Conservation (phyloP, 352 stramenopile species). For the Phytophthora pistaciae region DNA sequence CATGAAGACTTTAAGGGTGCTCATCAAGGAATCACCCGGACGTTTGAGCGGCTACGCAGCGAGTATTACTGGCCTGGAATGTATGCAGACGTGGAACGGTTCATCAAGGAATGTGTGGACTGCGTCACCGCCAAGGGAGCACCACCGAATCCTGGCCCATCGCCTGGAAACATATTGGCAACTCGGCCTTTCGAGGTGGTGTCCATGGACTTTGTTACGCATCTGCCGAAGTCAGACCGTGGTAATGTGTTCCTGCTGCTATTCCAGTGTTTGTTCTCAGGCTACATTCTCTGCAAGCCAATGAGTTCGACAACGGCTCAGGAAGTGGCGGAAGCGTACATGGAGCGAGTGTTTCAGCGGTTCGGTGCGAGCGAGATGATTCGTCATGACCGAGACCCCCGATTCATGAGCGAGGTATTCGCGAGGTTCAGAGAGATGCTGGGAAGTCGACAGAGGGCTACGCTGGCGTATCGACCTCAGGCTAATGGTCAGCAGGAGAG, state of each 20-base stretch:
- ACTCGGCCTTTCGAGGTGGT: constrained; percentile 16
- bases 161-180: constrained; percentile 5
- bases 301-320: constrained; percentile 21
- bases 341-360: too few species aligned
- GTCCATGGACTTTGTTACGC: constrained; percentile 26
- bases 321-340: not conserved
- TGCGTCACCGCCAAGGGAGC: constrained; percentile 4
- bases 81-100: not conserved
- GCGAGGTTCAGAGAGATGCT: constrained; percentile 14
- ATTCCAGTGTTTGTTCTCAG: constrained; percentile 11
- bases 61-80: not conserved
- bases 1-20: not conserved
- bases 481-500: not conserved
- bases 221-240: not conserved
- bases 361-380: constrained; percentile 2
- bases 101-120: not conserved
- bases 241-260: constrained; percentile 6
- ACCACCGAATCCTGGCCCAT: constrained; percentile 3
- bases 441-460: not conserved
- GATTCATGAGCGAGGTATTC: constrained; percentile 5
- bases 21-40: not conserved
- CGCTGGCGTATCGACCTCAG: not conserved
- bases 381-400: constrained; percentile 22
- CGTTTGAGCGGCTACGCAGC: not conserved
- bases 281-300: not conserved